Evolutionary conservation across 495 filamentous ascomycete genomes (phyloP).

Genomic region (Talaromyces stipitatus): DNA sequence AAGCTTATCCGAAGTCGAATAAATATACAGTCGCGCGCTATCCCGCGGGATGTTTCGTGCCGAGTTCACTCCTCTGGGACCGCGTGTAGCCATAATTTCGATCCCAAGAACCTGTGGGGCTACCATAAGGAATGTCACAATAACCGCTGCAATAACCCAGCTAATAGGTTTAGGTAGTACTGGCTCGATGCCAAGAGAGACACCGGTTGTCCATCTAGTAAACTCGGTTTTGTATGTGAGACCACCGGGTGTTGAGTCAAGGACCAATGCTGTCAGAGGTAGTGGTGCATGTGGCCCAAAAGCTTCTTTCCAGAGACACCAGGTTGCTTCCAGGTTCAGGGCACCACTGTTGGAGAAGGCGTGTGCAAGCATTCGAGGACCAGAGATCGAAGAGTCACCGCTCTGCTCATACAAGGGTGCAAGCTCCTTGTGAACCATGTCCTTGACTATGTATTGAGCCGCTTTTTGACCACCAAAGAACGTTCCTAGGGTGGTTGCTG

Average conservation of each 20-base stretch:
- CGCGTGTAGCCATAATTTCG: conserved; percentile 5
- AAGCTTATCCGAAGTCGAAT: conserved; percentile 10
- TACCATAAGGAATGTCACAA: conserved; percentile 6
- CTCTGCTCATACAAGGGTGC: background rate
- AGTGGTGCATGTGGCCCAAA: conserved; percentile 1
- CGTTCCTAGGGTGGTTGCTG: conserved; percentile 7
- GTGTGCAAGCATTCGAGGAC: conserved; percentile 12
- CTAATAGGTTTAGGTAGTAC: conserved; percentile 5
- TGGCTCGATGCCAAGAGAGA: conserved; percentile 8
- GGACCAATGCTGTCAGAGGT: conserved; percentile 9
- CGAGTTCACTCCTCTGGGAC: conserved; percentile 7
- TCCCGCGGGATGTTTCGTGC: conserved; percentile 1
- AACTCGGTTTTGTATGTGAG: conserved; percentile 5
- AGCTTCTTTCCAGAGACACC: conserved; percentile 7
- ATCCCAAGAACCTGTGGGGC: conserved; percentile 5
- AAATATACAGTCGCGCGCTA: conserved; percentile 9
- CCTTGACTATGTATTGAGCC: background rate
- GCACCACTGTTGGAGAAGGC: conserved; percentile 17
- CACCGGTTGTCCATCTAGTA: conserved; percentile 2
- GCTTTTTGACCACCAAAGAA: conserved; percentile 9
- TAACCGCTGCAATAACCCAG: background rate
- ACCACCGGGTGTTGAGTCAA: conserved; percentile 17
- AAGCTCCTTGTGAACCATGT: conserved; percentile 6
- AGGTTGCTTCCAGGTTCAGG: conserved; percentile 6
- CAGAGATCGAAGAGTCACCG: background rate